Percentiles rank a stretch among this genome's conserved stretches.
Conservation (phyloP, 2,329 filamentous ascomycete genomes). For the Penicillium sclerotigenum region DNA sequence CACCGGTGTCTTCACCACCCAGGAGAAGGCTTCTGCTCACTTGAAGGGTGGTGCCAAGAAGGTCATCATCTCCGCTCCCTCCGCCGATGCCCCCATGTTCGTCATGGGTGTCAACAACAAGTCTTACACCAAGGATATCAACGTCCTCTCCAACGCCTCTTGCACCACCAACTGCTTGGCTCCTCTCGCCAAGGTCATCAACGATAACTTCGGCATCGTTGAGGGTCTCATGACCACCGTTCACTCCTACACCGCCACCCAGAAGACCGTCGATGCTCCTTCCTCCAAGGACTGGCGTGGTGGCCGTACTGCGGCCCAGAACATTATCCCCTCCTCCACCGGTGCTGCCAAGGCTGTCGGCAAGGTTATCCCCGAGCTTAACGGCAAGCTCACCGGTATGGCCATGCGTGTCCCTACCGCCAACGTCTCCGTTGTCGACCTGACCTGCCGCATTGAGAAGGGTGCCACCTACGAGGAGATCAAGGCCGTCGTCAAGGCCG, state of each 20-base stretch:
- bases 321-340: slow-evolving; percentile 99
- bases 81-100: slow-evolving; percentile 93
- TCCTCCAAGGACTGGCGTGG: slow-evolving; percentile 99
- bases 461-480: slow-evolving; percentile 71
- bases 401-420: slow-evolving; percentile 97
- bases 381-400: slow-evolving; percentile 99
- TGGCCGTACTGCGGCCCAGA: slow-evolving; percentile 96
- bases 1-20: slow-evolving; percentile 98
- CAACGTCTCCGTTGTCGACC: slow-evolving; percentile 98
- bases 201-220: slow-evolving; percentile 96
- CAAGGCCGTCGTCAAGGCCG: slow-evolving; percentile 86
- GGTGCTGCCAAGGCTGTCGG: slow-evolving; percentile 99
- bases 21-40: slow-evolving; percentile 89
- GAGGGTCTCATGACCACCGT: slow-evolving; percentile 99
- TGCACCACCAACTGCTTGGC: slow-evolving; percentile 99
- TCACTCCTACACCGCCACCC: slow-evolving; percentile 99
- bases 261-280: slow-evolving; percentile 98
- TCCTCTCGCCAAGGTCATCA: slow-evolving; percentile 97
- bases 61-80: slow-evolving; percentile 67
- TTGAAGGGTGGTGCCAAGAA: slow-evolving; percentile 98
- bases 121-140: slow-evolving; percentile 82
- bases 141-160: slow-evolving; percentile 98
- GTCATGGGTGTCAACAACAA: slow-evolving; percentile 99
- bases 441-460: slow-evolving; percentile 94
- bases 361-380: slow-evolving; percentile 97